Conservation (phyloP, 345 rosid species). For the Salix suchowensis region DNA sequence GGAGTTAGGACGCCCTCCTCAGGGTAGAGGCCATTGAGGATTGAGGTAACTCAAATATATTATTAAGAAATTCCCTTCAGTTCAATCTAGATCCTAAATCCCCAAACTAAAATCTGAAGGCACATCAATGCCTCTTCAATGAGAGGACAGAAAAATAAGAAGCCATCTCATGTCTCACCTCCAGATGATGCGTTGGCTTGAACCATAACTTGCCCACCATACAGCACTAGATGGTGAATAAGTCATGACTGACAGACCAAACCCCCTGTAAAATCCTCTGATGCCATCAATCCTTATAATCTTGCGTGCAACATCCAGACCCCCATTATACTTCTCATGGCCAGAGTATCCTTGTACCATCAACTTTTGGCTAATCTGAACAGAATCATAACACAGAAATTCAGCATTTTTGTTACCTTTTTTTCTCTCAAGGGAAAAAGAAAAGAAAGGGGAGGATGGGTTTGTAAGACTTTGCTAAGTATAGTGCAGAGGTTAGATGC, state of each 20-base stretch:
- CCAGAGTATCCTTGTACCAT: conserved; percentile 99
- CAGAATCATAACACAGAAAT: conserved; percentile 6
- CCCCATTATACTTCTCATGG: conserved; percentile 76
- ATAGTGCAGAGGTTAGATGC: background rate
- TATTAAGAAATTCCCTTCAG: background rate
- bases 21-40: background rate
- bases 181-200: conserved; percentile 95
- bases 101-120: background rate
- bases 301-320: conserved; percentile 86
- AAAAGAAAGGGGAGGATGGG: background rate
- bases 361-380: conserved; percentile 91
- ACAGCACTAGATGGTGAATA: conserved; percentile 98
- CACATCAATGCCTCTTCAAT: background rate
- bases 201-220: conserved; percentile 99
- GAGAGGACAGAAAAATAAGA: background rate
- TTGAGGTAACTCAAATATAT: background rate
- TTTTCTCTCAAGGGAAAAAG: background rate
- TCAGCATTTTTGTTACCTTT: conserved; percentile 1
- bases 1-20: background rate
- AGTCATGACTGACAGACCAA: conserved; percentile 89
- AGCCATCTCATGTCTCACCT: conserved; percentile 65
- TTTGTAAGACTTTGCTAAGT: background rate
- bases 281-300: conserved; percentile 73
- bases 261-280: conserved; percentile 87
- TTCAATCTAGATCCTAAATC: background rate